A percentile compares a stretch with the other conserved stretches of the same genome.
Evolutionary conservation across 306 rosid species (phyloP).

Genomic region (Quercus glauca): DNA sequence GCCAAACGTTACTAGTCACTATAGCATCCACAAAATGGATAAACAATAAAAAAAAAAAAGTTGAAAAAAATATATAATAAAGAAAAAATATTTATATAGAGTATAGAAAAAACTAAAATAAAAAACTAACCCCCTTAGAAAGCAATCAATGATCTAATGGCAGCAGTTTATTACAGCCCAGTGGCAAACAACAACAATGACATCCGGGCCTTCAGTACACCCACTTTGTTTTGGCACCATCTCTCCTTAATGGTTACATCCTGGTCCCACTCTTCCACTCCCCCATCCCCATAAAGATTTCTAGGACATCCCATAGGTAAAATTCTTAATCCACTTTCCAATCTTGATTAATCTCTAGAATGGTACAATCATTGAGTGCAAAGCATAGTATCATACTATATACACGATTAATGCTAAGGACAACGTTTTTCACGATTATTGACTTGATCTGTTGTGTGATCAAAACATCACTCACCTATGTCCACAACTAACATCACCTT

Average conservation of each 20-base stretch:
- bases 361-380: background rate
- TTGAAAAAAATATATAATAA: too few species aligned
- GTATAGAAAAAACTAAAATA: too few species aligned
- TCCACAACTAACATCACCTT: too few species aligned
- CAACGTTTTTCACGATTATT: too few species aligned
- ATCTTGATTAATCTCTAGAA: background rate
- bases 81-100: too few species aligned
- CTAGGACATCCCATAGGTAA: background rate
- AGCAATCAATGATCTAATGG: slow-evolving; percentile 19
- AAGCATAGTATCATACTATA: background rate
- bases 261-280: background rate
- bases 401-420: too few species aligned
- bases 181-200: slow-evolving; percentile 25
- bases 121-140: background rate
- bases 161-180: slow-evolving; percentile 11
- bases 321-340: background rate
- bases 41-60: too few species aligned
- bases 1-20: too few species aligned
- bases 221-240: slow-evolving; percentile 8
- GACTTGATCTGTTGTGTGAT: too few species aligned
- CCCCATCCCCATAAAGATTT: slow-evolving; percentile 15
- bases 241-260: background rate
- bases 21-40: too few species aligned
- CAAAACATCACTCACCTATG: too few species aligned
- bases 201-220: slow-evolving; percentile 17